phyloP scores from a whole-genome alignment of 768 basidiomycete genomes.

The Kwoniella heveanensis region DNA sequence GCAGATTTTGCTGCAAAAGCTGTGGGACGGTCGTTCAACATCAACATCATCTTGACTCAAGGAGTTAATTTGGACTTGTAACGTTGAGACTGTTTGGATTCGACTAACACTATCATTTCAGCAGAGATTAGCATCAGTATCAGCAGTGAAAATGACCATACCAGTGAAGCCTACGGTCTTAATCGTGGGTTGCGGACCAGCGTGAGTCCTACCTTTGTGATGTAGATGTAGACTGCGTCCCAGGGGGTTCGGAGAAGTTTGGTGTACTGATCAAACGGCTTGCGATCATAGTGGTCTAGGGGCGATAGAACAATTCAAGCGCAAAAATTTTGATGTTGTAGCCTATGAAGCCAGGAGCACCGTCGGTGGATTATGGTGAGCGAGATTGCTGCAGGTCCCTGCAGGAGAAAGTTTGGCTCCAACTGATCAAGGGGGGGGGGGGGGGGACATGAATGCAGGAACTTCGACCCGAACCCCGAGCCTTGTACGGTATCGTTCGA shows the following conservation, averaged over 20 bases:
- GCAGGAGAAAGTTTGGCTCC: too few relatives aligned
- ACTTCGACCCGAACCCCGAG: slow-evolving; percentile 10
- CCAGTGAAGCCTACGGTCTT: slow-evolving; percentile 11
- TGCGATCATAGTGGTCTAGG: slow-evolving; percentile 7
- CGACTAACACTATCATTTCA: too few relatives aligned
- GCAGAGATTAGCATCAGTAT: neutral
- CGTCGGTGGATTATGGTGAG: slow-evolving; percentile 14
- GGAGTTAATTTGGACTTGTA: too few relatives aligned
- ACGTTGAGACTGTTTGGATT: too few relatives aligned
- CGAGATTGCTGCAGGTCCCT: too few relatives aligned
- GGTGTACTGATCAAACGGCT: neutral
- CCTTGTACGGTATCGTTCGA: slow-evolving; percentile 17
- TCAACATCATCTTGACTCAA: too few relatives aligned
- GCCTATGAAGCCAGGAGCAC: slow-evolving; percentile 12
- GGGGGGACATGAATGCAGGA: slow-evolving; percentile 1
- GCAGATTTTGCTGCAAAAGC: too few relatives aligned
- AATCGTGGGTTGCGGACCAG: slow-evolving; percentile 18
- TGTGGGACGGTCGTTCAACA: too few relatives aligned
- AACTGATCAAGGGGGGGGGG: too few relatives aligned
- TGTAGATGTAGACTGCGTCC: neutral
- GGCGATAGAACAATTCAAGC: slow-evolving; percentile 16
- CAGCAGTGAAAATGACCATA: slow-evolving; percentile 12
- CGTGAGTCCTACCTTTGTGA: slow-evolving; percentile 3
- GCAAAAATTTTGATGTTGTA: slow-evolving; percentile 17
- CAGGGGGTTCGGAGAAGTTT: neutral